These are phyloP conservation scores for Dactylellina cionopaga DNA, from an alignment of 2,329 filamentous ascomycete genomes.

Conservation along the genomic window DNA sequence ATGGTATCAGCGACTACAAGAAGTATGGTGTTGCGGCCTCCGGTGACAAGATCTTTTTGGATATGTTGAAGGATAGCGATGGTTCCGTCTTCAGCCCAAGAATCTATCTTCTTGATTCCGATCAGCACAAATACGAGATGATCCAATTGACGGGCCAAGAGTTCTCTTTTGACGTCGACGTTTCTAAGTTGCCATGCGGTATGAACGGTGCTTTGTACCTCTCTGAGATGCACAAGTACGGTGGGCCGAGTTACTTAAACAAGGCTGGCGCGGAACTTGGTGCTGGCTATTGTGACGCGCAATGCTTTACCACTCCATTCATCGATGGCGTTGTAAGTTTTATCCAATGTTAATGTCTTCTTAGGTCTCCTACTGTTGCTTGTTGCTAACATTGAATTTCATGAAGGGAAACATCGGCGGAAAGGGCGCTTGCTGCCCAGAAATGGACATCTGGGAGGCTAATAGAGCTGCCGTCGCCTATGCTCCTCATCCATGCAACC, in stretches of 20 bases:
- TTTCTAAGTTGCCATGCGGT: slow-evolving; percentile 61
- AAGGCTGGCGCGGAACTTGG: slow-evolving; percentile 60
- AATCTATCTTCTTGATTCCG: slow-evolving; percentile 63
- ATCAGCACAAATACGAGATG: slow-evolving; percentile 63
- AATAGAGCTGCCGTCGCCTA: slow-evolving; percentile 64
- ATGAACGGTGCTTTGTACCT: slow-evolving; percentile 62
- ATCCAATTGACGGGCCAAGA: slow-evolving; percentile 63
- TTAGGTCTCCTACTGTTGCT: neutral
- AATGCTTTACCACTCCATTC: slow-evolving; percentile 60
- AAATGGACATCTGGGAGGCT: slow-evolving; percentile 65
- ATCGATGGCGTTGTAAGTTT: slow-evolving; percentile 60
- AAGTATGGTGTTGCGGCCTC: slow-evolving; percentile 62
- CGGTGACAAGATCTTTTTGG: slow-evolving; percentile 60
- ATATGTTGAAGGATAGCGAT: slow-evolving; percentile 54
- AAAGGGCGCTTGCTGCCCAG: slow-evolving; percentile 61
- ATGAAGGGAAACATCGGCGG: slow-evolving; percentile 59
- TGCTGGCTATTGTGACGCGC: slow-evolving; percentile 61
- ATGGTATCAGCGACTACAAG: slow-evolving; percentile 67
- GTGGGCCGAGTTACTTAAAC: slow-evolving; percentile 58
- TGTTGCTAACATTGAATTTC: neutral
- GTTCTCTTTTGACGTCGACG: slow-evolving; percentile 64
- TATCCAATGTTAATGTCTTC: neutral
- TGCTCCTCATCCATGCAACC: slow-evolving; percentile 66
- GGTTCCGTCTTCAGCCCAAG: slow-evolving; percentile 60
- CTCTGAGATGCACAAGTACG: slow-evolving; percentile 60